Conservation (phyloP, 2,329 filamentous ascomycete species). For the Cytospora piceae region DNA sequence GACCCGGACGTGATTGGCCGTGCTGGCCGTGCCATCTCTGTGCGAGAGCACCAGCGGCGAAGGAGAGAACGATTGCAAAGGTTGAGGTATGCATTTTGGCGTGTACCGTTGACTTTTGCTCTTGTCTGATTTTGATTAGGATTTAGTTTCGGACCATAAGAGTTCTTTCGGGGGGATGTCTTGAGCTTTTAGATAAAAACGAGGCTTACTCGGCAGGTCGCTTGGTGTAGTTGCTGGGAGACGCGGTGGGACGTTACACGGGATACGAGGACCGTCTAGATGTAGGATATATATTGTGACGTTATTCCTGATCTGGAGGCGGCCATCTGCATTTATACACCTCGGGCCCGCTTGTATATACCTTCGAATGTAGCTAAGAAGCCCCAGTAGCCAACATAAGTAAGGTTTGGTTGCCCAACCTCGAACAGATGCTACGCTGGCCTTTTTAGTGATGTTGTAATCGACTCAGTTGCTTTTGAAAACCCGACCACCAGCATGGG, state of each 20-base stretch:
- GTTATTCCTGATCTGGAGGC: neutral
- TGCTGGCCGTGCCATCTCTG: neutral
- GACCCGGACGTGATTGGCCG: neutral
- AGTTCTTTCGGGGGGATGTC: neutral
- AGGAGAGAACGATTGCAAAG: neutral
- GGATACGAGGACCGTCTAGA: neutral
- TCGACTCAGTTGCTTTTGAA: neutral
- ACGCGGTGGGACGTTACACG: slow-evolving; percentile 7
- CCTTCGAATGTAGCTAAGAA: no score
- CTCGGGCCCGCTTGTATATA: neutral
- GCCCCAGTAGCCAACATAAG: no score
- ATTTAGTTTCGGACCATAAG: neutral
- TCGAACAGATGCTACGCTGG: neutral
- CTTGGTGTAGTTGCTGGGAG: slow-evolving; percentile 1
- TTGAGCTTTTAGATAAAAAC: neutral
- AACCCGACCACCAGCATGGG: neutral
- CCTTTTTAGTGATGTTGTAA: neutral
- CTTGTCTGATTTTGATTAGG: neutral
- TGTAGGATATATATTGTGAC: neutral
- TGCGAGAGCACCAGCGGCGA: slow-evolving; percentile 6
- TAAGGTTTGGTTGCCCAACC: neutral
- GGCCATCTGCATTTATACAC: neutral
- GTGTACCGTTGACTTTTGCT: neutral
- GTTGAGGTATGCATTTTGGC: slow-evolving; percentile 10
- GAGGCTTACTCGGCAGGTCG: neutral